Evolutionary conservation across 2,329 filamentous ascomycete species (phyloP), one percentile per base, ranked within the genome.

Genomic region (Metarhizium rileyi): DNA sequence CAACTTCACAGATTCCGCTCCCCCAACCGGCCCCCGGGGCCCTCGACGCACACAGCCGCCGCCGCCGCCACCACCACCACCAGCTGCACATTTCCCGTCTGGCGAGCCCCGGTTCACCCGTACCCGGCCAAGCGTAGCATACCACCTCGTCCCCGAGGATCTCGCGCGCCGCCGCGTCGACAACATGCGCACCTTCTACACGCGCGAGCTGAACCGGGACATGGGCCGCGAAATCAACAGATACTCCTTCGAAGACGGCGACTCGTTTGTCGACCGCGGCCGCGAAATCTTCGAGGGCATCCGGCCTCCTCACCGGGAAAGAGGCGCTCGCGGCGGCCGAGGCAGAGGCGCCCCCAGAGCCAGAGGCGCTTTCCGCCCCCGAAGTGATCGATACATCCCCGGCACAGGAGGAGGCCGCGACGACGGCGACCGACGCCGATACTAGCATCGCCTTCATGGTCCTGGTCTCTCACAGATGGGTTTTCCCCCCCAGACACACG

Each of bases 211-310:
- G 25, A 52, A 64, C 20, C 65, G 71, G 12, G 67, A 72, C 41
- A 57, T 73, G 35, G 73, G 72, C 53, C 63, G 71, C 53, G 67
- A 73, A 47, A 79, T 79, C 66, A 81, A 86, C 61, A 75, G 86
- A 28, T 89, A 87, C 62, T 84, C 83, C 0, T 90, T 90, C 57
- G 84, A 89, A 63, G 71, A 82, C 50, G 75, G 73, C 1, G 79
- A 83, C 52, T 61, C 66, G 5, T 80, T 90, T 48, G 84, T 90
- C 42, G 85, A 90, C 62, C 75, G 83, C 48, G 86, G 86, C 14
- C 80, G 80, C 16, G 86, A 90, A 62, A 80, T 83, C 35, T 84
- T 84, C 59, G 69, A 80, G 44, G 80, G 80, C 16, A 81, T 84
- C 52, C 70, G 80, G 23, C 80, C 78, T 23, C 80, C 80, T 1